A percentile compares a stretch with the other conserved stretches of the same genome.
These are phyloP conservation scores for Cyclostephanos invisitatus DNA, from an alignment of 108 stramenopile species.

Conservation along the genomic window DNA sequence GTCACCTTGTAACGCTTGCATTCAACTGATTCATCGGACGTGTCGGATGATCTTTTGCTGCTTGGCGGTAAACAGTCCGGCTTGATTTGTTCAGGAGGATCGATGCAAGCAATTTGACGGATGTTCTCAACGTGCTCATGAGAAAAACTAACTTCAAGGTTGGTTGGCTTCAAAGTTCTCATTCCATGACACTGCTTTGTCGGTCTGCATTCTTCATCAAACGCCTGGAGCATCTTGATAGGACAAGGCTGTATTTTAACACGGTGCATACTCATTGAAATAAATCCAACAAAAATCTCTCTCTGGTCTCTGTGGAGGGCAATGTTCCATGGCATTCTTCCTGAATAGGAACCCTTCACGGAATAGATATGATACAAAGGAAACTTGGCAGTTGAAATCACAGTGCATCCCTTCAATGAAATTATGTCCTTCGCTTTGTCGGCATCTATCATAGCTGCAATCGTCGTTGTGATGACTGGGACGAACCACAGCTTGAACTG, in stretches of 20 bases:
- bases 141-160: slow-evolving; percentile 21
- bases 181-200: not conserved
- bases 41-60: not conserved
- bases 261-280: not conserved
- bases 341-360: slow-evolving; percentile 2
- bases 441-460: slow-evolving; percentile 14
- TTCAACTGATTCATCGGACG: not conserved
- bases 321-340: slow-evolving; percentile 17
- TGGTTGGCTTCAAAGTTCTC: slow-evolving; percentile 20
- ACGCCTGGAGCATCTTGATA: not conserved
- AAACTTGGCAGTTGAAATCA: slow-evolving; percentile 15
- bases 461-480: slow-evolving; percentile 24
- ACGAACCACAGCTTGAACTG: slow-evolving; percentile 24
- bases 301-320: not conserved
- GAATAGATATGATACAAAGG: slow-evolving; percentile 35
- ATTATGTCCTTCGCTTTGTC: not conserved
- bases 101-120: slow-evolving; percentile 19
- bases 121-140: not conserved
- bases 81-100: slow-evolving; percentile 34
- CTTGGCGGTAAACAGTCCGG: not conserved
- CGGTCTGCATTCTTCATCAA: not conserved
- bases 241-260: not conserved
- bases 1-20: slow-evolving; percentile 4
- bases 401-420: slow-evolving; percentile 22
- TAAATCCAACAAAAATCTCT: not conserved